phyloP scores from a whole-genome alignment of 192 early-diverging fungal genomes.

The Dispira simplex region DNA sequence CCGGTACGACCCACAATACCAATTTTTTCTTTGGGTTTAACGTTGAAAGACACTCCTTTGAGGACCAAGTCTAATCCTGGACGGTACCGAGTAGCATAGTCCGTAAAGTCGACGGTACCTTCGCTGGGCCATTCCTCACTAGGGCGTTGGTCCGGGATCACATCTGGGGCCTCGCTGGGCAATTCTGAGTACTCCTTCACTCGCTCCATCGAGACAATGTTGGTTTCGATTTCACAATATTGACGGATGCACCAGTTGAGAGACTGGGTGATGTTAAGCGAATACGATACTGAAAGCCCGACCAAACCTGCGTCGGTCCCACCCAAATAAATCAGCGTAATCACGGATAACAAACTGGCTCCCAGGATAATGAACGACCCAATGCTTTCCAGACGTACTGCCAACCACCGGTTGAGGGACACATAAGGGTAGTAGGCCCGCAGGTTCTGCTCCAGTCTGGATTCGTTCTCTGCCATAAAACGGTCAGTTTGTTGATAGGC shows the following conservation, averaged over 20 bases:
- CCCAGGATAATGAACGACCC: conserved; percentile 66
- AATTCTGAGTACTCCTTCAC: conserved; percentile 71
- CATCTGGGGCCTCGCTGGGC: conserved; percentile 59
- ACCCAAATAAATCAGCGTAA: conserved; percentile 30
- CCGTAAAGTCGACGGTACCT: conserved; percentile 56
- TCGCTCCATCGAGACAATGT: conserved; percentile 59
- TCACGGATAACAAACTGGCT: conserved; percentile 52
- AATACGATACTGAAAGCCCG: conserved; percentile 48
- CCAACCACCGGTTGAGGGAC: conserved; percentile 48
- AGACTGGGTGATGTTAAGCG: conserved; percentile 59
- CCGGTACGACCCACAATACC: conserved; percentile 54
- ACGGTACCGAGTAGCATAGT: conserved; percentile 72
- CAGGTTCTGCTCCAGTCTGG: conserved; percentile 60
- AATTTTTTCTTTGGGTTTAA: conserved; percentile 32
- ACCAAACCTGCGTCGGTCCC: conserved; percentile 51
- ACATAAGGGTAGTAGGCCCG: conserved; percentile 65
- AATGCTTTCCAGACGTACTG: conserved; percentile 65
- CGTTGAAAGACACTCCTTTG: conserved; percentile 23
- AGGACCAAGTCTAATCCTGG: conserved; percentile 65
- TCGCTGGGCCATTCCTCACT: conserved; percentile 49
- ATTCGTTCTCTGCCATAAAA: conserved; percentile 53
- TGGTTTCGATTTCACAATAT: conserved; percentile 69
- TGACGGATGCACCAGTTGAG: conserved; percentile 80
- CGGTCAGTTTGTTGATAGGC: conserved; percentile 38
- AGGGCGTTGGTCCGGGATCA: conserved; percentile 41